Conservation (phyloP, 345 rosid species). For the Pistacia vera region DNA sequence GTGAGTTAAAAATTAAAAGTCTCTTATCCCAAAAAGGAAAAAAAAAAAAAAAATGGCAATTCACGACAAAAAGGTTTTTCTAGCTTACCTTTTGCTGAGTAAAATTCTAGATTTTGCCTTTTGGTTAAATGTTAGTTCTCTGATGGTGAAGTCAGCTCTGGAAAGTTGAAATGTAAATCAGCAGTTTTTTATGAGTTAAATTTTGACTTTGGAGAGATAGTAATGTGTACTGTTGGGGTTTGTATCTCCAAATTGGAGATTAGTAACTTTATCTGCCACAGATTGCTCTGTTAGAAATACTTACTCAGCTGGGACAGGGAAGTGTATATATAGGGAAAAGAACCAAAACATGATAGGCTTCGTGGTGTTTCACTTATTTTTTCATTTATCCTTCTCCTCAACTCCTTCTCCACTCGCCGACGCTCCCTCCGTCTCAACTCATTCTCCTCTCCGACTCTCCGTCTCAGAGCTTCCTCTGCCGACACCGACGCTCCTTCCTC, state of each 20-base stretch:
- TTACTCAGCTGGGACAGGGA: no score
- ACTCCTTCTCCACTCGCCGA: conserved; percentile 34
- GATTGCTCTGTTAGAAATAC: no score
- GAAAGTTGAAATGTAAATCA: not conserved
- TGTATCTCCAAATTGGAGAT: no score
- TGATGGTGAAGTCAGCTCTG: not conserved
- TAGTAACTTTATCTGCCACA: no score
- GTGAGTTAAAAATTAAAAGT: no score
- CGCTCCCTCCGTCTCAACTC: conserved; percentile 43
- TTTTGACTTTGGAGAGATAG: not conserved
- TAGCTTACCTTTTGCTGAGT: not conserved
- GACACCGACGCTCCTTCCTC: conserved; percentile 36
- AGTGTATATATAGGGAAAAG: no score
- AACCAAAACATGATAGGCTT: no score
- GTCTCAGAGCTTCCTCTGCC: conserved; percentile 65
- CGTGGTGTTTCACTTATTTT: no score
- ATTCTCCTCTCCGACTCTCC: conserved; percentile 34
- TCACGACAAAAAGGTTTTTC: not conserved
- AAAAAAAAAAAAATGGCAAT: no score
- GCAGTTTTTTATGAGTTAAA: not conserved
- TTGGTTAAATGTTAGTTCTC: not conserved
- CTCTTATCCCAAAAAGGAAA: no score
- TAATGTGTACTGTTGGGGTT: conserved; percentile 1
- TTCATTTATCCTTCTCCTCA: conserved; percentile 42
- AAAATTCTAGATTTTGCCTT: not conserved